These are phyloP conservation scores for Cydonia oblonga DNA, from an alignment of 331 rosid genomes.

Conservation along the genomic window DNA sequence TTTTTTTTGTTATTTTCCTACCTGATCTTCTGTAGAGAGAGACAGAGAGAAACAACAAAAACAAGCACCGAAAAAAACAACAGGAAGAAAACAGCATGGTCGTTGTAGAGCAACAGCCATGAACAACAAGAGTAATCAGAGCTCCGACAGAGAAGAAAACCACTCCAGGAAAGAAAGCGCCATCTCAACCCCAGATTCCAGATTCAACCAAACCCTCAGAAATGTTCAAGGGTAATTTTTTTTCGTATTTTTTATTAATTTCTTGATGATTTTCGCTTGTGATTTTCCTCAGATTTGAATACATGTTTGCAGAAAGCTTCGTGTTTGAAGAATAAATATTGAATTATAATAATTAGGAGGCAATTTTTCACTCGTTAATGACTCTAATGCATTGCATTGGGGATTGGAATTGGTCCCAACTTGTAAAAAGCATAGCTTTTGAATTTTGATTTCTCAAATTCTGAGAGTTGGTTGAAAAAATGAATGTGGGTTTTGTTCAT, in stretches of 20 bases:
- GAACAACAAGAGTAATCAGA: slow-evolving; percentile 38
- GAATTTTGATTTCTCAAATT: slow-evolving; percentile 18
- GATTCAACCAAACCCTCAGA: slow-evolving; percentile 86
- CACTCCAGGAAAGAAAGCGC: slow-evolving; percentile 36
- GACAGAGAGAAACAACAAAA: no score
- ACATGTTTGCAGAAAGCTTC: not conserved
- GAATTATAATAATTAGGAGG: not conserved
- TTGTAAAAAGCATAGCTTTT: slow-evolving; percentile 8
- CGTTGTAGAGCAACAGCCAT: slow-evolving; percentile 35
- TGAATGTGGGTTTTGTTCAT: not conserved
- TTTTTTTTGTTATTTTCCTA: not conserved
- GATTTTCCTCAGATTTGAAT: slow-evolving; percentile 13
- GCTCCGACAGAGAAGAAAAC: slow-evolving; percentile 31
- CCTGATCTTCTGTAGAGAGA: not conserved
- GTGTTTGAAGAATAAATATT: slow-evolving; percentile 6
- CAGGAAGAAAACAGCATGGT: not conserved
- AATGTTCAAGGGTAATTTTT: slow-evolving; percentile 75
- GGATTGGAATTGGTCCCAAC: not conserved
- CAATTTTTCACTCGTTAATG: slow-evolving; percentile 12
- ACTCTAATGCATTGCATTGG: slow-evolving; percentile 1
- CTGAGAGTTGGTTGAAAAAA: no score
- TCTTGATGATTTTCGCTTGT: slow-evolving; percentile 1
- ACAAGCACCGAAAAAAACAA: not conserved
- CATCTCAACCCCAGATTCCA: slow-evolving; percentile 44
- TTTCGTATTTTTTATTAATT: slow-evolving; percentile 11